A percentile compares a stretch with the other conserved stretches of the same genome.
Conservation (phyloP, 2,329 filamentous ascomycete genomes). For the Beauveria sp. region DNA sequence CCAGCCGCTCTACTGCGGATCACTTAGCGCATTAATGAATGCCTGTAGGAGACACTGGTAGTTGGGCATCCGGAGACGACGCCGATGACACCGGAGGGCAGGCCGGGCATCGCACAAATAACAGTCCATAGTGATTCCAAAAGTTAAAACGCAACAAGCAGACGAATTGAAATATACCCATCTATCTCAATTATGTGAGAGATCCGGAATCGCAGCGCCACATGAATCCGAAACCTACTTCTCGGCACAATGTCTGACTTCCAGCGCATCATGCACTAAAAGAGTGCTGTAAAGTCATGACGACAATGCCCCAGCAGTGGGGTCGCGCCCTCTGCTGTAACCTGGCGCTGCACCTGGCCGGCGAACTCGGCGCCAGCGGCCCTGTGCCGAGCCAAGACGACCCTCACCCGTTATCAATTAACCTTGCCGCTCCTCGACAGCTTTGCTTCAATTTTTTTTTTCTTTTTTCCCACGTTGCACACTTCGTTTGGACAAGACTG, state of each 20-base stretch:
- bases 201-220: not conserved
- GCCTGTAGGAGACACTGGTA: not conserved
- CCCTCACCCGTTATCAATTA: not conserved
- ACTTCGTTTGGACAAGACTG: not conserved
- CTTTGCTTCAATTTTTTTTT: not conserved
- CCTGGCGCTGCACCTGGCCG: not conserved
- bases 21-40: not conserved
- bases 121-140: not conserved
- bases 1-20: not conserved
- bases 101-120: not conserved
- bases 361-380: constrained; percentile 4
- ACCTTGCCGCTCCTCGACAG: not conserved
- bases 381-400: constrained; percentile 7
- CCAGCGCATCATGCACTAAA: not conserved
- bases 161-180: too few species aligned
- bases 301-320: not conserved
- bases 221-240: not conserved
- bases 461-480: not conserved
- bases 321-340: too few species aligned
- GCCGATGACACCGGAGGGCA: not conserved
- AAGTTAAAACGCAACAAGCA: too few species aligned
- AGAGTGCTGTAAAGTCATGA: constrained; percentile 4
- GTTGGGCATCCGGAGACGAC: not conserved
- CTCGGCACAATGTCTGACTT: not conserved
- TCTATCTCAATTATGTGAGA: too few species aligned